A percentile compares a stretch with the other conserved stretches of the same genome.
Evolutionary conservation across 805 yeast genomes (phyloP).

Genomic region (Hanseniaspora taiwanica): DNA sequence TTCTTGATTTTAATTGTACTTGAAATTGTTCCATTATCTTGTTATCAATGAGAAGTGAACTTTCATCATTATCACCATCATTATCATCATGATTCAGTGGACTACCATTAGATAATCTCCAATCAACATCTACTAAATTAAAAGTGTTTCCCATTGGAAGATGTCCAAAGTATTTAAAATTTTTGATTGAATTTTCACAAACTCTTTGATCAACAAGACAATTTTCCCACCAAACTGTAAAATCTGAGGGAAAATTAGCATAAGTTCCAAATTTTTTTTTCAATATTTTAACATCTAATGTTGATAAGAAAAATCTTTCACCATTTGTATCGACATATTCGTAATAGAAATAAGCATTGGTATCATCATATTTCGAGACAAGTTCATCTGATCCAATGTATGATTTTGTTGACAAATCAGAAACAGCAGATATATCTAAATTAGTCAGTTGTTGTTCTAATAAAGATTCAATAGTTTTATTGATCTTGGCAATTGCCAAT

Average conservation of each 20-base stretch:
- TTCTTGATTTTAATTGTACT: conserved; percentile 44
- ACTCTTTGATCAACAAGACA: conserved; percentile 42
- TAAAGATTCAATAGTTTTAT: conserved; percentile 30
- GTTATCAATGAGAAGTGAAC: conserved; percentile 15
- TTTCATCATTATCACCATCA: not conserved
- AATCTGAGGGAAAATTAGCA: conserved; percentile 50
- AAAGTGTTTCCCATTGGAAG: conserved; percentile 76
- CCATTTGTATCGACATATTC: conserved; percentile 63
- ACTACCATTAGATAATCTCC: conserved; percentile 38
- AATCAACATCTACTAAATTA: conserved; percentile 74
- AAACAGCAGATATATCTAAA: conserved; percentile 7
- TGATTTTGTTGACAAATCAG: conserved; percentile 6
- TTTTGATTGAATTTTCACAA: conserved; percentile 24
- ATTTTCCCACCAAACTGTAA: conserved; percentile 54
- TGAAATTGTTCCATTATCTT: conserved; percentile 31
- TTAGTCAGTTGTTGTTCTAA: conserved; percentile 18
- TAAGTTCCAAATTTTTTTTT: conserved; percentile 49
- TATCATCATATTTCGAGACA: conserved; percentile 22
- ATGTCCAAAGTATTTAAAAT: conserved; percentile 65
- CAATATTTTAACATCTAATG: conserved; percentile 68
- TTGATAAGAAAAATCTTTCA: conserved; percentile 55
- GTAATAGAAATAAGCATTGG: conserved; percentile 52
- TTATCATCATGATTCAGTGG: no score
- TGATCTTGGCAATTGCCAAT: conserved; percentile 44
- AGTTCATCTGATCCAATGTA: conserved; percentile 8